Base-by-base conservation (phyloP, 495 filamentous ascomycete genomes). In the Penicillium parvum region DNA sequence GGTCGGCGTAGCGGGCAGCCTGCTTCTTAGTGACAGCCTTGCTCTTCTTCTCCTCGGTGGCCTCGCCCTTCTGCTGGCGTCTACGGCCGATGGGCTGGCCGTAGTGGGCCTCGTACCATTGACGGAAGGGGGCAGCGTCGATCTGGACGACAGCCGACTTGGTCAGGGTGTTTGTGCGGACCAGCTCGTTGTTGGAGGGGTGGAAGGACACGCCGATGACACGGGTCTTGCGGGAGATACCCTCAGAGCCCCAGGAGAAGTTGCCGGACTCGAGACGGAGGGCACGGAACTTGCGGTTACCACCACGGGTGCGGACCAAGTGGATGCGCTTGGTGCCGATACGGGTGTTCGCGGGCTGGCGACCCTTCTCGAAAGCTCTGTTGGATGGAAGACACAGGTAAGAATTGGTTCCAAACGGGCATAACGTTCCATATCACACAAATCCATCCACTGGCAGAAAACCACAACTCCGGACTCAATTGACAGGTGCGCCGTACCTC, bases 101-200 rank as follows among this genome's bases (percentile, higher is more conserved):
- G 77, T 98, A 98, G 84, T 98, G 94, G 47, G 92, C 88, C 82
- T 98, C 92, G 71, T 95, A 98, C 92, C 92, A 98, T 78, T 97
- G 94, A 65, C 92, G 78, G 86, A 98, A 98, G 52, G 92, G 92
- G 37, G 90, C 88, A 51, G 94, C 94, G 72, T 98, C 92, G 75
- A 98, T 77, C 78, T 97, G 94, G 68, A 98, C 89, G 57, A 98
- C 86, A 74, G 92, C 90, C 57, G 90, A 86, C 77, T 89, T 94
- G 78, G 92, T 98, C 68, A 99, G 79, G 77, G 92, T 96, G 82
- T 99, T 99, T 71, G 92, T 99, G 64, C 92, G 94, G 77, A 99
- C 88, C 60, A 99, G 80, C 74, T 99, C 92, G 85, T 99, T 99
- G 88, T 99, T 99, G 68, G 92, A 97, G 39, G 92, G 94, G 73